phyloP scores from a whole-genome alignment of 169 alveolate genomes.

The Plasmodium coatneyi region DNA sequence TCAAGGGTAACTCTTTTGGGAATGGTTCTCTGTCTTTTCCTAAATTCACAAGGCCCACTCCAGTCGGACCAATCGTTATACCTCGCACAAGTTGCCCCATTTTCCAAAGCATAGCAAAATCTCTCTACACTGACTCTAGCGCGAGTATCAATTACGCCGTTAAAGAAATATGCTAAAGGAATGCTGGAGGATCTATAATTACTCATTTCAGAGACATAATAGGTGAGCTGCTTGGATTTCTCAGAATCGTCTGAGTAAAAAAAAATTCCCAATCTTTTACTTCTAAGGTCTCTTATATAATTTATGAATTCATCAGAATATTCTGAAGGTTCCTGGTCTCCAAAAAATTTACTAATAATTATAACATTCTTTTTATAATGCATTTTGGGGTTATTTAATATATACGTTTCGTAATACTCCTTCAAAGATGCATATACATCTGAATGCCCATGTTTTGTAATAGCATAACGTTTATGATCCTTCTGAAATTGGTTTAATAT shows the following conservation, averaged over 20 bases:
- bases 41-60: conserved; percentile 70
- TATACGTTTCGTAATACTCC: conserved; percentile 39
- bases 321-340: neutral
- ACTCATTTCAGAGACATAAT: conserved; percentile 12
- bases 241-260: neutral
- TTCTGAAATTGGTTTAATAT: neutral
- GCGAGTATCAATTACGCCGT: neutral
- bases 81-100: conserved; percentile 42
- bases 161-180: conserved; percentile 33
- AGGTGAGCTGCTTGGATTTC: neutral
- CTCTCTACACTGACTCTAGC: conserved; percentile 7
- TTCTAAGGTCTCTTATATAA: conserved; percentile 55
- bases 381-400: conserved; percentile 6
- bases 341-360: conserved; percentile 15
- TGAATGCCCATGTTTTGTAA: neutral
- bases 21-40: conserved; percentile 28
- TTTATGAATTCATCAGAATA: conserved; percentile 32
- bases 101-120: conserved; percentile 42
- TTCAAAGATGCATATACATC: conserved; percentile 11
- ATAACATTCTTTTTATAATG: conserved; percentile 1
- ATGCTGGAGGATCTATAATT: neutral
- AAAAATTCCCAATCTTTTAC: conserved; percentile 20
- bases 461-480: neutral
- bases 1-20: conserved; percentile 20
- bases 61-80: conserved; percentile 67